Conservation (phyloP, 208 protist species). For the Pavlovales sp. region DNA sequence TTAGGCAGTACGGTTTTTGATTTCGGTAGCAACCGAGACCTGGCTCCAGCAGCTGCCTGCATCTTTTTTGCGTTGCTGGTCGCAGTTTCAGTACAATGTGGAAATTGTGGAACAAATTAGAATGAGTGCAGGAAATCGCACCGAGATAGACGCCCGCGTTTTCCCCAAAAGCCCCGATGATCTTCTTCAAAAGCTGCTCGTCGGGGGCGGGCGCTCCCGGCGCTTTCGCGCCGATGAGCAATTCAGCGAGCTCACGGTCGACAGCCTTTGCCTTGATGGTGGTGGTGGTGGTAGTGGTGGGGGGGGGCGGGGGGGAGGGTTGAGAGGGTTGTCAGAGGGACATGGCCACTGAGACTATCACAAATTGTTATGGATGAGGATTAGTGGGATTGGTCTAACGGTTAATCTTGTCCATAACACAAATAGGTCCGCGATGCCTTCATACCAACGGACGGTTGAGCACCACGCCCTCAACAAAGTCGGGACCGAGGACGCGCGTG, state of each 20-base stretch:
- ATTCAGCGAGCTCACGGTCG: background rate
- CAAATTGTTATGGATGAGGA: no score
- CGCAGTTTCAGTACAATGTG: background rate
- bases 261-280: background rate
- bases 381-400: no score
- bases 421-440: no score
- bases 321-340: no score
- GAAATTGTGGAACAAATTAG: background rate
- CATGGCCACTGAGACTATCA: no score
- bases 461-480: background rate
- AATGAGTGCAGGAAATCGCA: background rate
- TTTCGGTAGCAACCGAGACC: no score
- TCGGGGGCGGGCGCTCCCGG: background rate
- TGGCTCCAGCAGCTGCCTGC: no score
- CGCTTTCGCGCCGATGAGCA: background rate
- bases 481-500: background rate
- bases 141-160: slow-evolving; percentile 25
- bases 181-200: background rate
- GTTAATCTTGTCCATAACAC: no score
- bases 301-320: no score
- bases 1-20: no score
- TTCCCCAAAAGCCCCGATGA: background rate
- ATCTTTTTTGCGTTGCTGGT: no score
- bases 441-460: slow-evolving; percentile 36
- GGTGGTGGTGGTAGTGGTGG: no score